phyloP scores from a whole-genome alignment of 192 early-diverging fungal species.

The Mortierella antarctica region DNA sequence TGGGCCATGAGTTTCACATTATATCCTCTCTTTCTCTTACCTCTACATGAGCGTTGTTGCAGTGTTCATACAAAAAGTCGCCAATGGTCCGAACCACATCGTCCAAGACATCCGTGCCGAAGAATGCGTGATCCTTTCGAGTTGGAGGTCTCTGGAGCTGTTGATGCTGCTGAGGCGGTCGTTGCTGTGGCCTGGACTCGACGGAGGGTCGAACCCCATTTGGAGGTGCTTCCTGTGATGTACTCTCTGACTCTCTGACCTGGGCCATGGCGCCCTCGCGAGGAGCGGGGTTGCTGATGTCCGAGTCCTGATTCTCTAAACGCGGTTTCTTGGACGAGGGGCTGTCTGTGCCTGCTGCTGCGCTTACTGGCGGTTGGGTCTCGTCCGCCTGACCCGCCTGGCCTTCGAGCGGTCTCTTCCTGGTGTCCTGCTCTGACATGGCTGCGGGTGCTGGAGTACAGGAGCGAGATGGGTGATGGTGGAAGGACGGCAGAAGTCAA shows the following conservation, averaged over 20 bases:
- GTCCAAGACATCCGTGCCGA: slow-evolving; percentile 68
- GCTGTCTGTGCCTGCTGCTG: background rate
- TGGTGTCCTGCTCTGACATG: slow-evolving; percentile 22
- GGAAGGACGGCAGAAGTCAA: background rate
- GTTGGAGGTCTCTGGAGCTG: slow-evolving; percentile 6
- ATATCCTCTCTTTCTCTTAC: slow-evolving; percentile 30
- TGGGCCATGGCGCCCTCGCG: too few relatives aligned
- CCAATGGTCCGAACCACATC: slow-evolving; percentile 71
- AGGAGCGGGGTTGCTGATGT: too few relatives aligned
- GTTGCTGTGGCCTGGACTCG: background rate
- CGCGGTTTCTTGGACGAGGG: slow-evolving; percentile 10
- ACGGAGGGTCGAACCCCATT: background rate
- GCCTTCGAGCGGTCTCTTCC: slow-evolving; percentile 26
- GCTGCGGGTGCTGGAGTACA: background rate
- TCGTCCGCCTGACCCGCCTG: background rate
- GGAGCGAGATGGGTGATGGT: background rate
- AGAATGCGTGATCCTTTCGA: slow-evolving; percentile 67
- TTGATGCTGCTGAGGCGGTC: slow-evolving; percentile 8
- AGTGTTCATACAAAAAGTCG: slow-evolving; percentile 71
- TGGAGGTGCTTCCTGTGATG: background rate
- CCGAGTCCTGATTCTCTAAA: slow-evolving; percentile 1
- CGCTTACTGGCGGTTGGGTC: background rate
- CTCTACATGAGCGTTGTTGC: slow-evolving; percentile 64
- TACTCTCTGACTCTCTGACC: too few relatives aligned
- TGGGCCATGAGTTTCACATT: background rate